These are phyloP conservation scores for Volvariella surrecta DNA, from an alignment of 1,284 basidiomycete species.

Conservation along the genomic window DNA sequence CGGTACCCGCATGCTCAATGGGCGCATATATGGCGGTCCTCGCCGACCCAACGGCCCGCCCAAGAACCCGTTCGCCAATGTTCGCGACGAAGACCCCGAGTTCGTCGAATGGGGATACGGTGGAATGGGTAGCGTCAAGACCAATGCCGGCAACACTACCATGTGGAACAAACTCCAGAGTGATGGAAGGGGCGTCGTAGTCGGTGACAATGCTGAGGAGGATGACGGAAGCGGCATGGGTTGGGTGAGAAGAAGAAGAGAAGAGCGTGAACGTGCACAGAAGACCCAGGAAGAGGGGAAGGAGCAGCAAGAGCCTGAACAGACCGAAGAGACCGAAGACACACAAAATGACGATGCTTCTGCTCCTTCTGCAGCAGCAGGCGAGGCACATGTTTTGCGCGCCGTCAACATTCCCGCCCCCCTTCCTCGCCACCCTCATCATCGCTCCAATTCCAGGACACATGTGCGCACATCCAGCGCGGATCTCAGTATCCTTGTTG, in stretches of 20 bases:
- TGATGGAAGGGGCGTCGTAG: conserved; percentile 15
- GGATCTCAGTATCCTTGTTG: conserved; percentile 4
- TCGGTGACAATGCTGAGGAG: conserved; percentile 21
- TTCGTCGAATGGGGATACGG: conserved; percentile 85
- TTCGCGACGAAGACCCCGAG: conserved; percentile 53
- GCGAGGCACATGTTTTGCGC: conserved; percentile 25
- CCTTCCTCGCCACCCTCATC: conserved; percentile 15
- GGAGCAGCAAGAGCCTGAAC: conserved; percentile 4
- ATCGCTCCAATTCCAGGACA: conserved; percentile 13
- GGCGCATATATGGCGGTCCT: conserved; percentile 62
- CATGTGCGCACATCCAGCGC: conserved; percentile 3
- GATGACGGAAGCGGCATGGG: conserved; percentile 71
- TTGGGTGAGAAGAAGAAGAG: conserved; percentile 56
- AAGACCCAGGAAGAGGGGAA: conserved; percentile 22
- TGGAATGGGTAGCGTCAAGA: conserved; percentile 67
- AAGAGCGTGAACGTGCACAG: conserved; percentile 39
- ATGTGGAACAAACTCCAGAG: conserved; percentile 36
- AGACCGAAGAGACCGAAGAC: conserved; percentile 6
- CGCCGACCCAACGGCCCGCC: conserved; percentile 18
- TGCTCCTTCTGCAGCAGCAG: conserved; percentile 9
- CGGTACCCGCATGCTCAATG: conserved; percentile 61
- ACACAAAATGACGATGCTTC: conserved; percentile 10
- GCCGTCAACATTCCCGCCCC: conserved; percentile 28
- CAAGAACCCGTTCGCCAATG: conserved; percentile 43
- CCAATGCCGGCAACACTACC: conserved; percentile 26